These are phyloP conservation scores for Capronia epimyces DNA, from an alignment of 2,329 filamentous ascomycete species.

Conservation along the genomic window DNA sequence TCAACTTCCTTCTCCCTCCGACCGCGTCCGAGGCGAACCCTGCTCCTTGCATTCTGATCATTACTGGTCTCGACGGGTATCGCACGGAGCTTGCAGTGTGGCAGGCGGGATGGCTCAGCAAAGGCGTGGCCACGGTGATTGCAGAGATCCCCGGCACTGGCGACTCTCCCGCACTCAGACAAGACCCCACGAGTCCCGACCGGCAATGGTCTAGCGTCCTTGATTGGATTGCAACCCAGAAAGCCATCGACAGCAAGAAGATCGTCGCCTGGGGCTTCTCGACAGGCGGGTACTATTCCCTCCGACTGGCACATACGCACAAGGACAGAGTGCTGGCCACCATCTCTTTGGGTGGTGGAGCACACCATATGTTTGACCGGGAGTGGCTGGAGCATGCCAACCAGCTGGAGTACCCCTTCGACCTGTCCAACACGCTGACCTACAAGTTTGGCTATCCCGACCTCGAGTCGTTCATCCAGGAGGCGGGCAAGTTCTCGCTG, in stretches of 20 bases:
- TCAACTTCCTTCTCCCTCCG: slow-evolving; percentile 59
- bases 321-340: slow-evolving; percentile 47
- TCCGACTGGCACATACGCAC: slow-evolving; percentile 55
- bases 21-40: slow-evolving; percentile 40
- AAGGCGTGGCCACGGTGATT: slow-evolving; percentile 52
- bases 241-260: slow-evolving; percentile 44
- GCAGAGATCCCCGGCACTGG: slow-evolving; percentile 63
- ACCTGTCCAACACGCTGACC: slow-evolving; percentile 48
- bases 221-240: slow-evolving; percentile 49
- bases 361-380: slow-evolving; percentile 54
- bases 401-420: slow-evolving; percentile 56
- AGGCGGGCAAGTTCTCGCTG: slow-evolving; percentile 50
- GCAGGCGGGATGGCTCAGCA: slow-evolving; percentile 30
- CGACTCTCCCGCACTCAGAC: slow-evolving; percentile 60
- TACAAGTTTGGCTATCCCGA: slow-evolving; percentile 46
- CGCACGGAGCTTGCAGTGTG: slow-evolving; percentile 44
- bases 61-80: slow-evolving; percentile 57
- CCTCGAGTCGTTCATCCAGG: slow-evolving; percentile 44
- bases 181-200: slow-evolving; percentile 54
- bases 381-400: slow-evolving; percentile 53
- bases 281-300: slow-evolving; percentile 56
- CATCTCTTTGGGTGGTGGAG: slow-evolving; percentile 52
- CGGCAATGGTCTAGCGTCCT: slow-evolving; percentile 51
- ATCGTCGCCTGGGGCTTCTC: slow-evolving; percentile 52
- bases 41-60: slow-evolving; percentile 50